Conservation (phyloP, 2,329 filamentous ascomycete genomes). For the Hypoxylon sp. region DNA sequence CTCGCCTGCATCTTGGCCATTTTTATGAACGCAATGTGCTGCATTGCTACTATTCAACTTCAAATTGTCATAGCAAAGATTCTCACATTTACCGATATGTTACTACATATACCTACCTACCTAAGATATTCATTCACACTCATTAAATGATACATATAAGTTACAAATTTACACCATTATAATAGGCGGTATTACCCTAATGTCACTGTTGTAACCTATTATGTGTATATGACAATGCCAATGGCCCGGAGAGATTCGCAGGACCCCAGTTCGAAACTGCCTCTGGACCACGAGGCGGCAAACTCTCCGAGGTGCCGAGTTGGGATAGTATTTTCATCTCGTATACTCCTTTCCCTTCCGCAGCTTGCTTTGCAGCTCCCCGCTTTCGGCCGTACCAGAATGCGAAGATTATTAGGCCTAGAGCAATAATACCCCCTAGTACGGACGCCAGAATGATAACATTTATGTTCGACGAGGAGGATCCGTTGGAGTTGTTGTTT, state of each 20-base stretch:
- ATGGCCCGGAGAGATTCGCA: conserved; percentile 9
- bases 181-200: not conserved
- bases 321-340: conserved; percentile 10
- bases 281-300: not conserved
- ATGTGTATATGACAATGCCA: conserved; percentile 11
- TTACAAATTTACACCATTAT: conserved; percentile 2
- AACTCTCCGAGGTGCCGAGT: not conserved
- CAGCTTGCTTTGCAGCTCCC: not conserved
- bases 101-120: not conserved
- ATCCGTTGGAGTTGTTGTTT: not conserved
- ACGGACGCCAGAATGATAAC: conserved; percentile 23
- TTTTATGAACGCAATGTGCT: not conserved
- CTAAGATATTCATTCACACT: not conserved
- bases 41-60: not conserved
- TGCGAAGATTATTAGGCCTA: conserved; percentile 22
- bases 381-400: conserved; percentile 32
- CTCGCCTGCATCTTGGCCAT: not conserved
- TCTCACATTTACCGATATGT: not conserved
- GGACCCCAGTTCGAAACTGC: conserved; percentile 5
- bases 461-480: conserved; percentile 21
- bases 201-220: conserved; percentile 6
- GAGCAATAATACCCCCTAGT: conserved; percentile 20
- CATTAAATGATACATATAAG: conserved; percentile 16
- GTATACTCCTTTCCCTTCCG: not conserved
- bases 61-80: not conserved